Percentiles rank a stretch among this genome's conserved stretches.
Evolutionary conservation across 495 filamentous ascomycete species (phyloP).

Genomic region (Stereocaulon alpinum): DNA sequence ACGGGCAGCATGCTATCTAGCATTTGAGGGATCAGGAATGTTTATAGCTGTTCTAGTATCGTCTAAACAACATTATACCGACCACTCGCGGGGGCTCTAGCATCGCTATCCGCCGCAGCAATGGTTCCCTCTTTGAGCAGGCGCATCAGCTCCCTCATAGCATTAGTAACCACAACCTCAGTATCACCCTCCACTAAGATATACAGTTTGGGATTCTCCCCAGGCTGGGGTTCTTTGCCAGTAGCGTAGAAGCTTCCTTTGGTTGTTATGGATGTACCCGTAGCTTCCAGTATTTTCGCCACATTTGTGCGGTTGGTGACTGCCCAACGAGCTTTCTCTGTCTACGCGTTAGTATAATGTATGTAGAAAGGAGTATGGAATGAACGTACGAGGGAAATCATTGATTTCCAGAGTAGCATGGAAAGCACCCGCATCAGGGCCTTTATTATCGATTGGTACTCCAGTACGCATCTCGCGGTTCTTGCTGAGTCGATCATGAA

Average conservation of each 20-base stretch:
- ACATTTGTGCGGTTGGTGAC: constrained; percentile 99
- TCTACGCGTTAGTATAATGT: constrained; percentile 24
- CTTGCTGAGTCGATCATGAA: constrained; percentile 76
- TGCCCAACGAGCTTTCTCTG: constrained; percentile 94
- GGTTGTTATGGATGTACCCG: constrained; percentile 91
- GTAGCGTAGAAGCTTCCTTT: constrained; percentile 83
- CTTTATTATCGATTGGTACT: constrained; percentile 96
- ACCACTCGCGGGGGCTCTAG: constrained; percentile 66
- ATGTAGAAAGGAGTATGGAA: neutral
- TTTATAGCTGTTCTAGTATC: neutral
- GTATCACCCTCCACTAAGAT: constrained; percentile 97
- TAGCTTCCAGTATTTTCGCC: constrained; percentile 91
- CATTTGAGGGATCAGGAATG: neutral
- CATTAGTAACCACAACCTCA: constrained; percentile 79
- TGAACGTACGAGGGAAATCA: constrained; percentile 76
- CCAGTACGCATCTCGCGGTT: constrained; percentile 79
- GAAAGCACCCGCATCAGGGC: constrained; percentile 92
- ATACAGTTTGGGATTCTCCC: constrained; percentile 80
- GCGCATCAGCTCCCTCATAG: constrained; percentile 82
- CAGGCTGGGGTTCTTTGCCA: constrained; percentile 67
- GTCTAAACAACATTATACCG: constrained; percentile 78
- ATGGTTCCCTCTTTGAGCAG: constrained; percentile 87
- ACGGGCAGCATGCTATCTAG: neutral
- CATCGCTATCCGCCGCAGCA: constrained; percentile 77
- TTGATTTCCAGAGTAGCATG: constrained; percentile 98